Percentiles rank a stretch among this genome's conserved stretches.
Conservation (phyloP, 495 filamentous ascomycete genomes). For the Neurospora sp. region DNA sequence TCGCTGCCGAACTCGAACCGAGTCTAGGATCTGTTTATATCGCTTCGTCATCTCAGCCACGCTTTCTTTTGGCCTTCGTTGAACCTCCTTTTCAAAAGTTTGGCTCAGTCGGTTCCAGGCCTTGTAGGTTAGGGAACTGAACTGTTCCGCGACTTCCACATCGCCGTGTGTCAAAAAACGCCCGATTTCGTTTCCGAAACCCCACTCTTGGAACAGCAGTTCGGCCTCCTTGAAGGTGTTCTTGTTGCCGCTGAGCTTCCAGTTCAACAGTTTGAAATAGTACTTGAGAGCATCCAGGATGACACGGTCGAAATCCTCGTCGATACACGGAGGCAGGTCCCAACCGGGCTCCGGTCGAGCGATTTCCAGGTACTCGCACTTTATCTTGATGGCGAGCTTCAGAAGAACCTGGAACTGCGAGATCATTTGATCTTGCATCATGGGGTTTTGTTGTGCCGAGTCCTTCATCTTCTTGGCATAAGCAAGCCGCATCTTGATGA, state of each 20-base stretch:
- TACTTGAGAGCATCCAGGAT: slow-evolving; percentile 91
- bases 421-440: slow-evolving; percentile 96
- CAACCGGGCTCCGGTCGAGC: slow-evolving; percentile 84
- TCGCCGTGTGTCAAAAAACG: slow-evolving; percentile 82
- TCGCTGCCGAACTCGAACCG: slow-evolving; percentile 86
- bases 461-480: slow-evolving; percentile 95
- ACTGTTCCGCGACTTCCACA: slow-evolving; percentile 97
- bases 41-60: slow-evolving; percentile 87
- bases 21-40: slow-evolving; percentile 90
- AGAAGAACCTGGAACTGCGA: slow-evolving; percentile 90
- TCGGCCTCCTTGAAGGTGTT: slow-evolving; percentile 99
- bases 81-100: slow-evolving; percentile 86
- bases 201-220: slow-evolving; percentile 94
- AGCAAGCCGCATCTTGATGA: slow-evolving; percentile 84
- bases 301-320: slow-evolving; percentile 93
- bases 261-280: slow-evolving; percentile 94
- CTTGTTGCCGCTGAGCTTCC: slow-evolving; percentile 94
- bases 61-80: slow-evolving; percentile 69
- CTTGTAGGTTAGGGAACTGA: slow-evolving; percentile 86
- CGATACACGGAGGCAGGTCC: slow-evolving; percentile 92
- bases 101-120: slow-evolving; percentile 75
- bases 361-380: slow-evolving; percentile 74
- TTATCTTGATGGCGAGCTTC: slow-evolving; percentile 82
- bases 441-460: slow-evolving; percentile 64
- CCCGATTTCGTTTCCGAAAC: slow-evolving; percentile 86